These are phyloP conservation scores for Lanzia echinophila DNA, from an alignment of 2,329 filamentous ascomycete genomes.

Conservation along the genomic window DNA sequence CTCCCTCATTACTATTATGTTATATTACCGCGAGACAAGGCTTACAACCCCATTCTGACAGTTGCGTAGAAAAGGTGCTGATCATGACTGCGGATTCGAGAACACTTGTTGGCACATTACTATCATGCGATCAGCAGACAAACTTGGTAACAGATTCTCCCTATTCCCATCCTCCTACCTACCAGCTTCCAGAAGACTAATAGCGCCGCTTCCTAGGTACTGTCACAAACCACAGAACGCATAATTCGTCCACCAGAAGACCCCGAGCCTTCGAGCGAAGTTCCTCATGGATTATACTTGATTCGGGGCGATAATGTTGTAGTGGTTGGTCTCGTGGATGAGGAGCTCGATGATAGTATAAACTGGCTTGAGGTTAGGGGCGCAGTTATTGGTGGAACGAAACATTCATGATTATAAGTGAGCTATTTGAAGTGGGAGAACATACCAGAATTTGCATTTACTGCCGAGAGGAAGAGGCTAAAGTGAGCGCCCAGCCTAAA, in stretches of 20 bases:
- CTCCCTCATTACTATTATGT: background rate
- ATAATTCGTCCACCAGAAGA: constrained; percentile 85
- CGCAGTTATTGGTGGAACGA: constrained; percentile 74
- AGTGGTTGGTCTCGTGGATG: constrained; percentile 82
- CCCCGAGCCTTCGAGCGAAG: constrained; percentile 69
- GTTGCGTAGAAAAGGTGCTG: constrained; percentile 70
- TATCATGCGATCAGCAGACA: constrained; percentile 84
- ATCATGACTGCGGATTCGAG: constrained; percentile 90
- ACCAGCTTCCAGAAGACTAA: background rate
- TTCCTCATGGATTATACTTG: constrained; percentile 81
- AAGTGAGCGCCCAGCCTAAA: background rate
- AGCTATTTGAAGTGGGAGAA: background rate
- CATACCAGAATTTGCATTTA: constrained; percentile 6
- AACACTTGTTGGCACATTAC: constrained; percentile 73
- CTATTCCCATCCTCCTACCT: background rate
- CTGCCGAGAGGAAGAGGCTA: background rate
- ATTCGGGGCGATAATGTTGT: constrained; percentile 94
- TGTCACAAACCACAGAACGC: constrained; percentile 77
- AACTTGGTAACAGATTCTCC: constrained; percentile 56
- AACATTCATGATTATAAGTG: constrained; percentile 50
- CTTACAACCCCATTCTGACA: constrained; percentile 33
- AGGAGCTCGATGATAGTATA: constrained; percentile 81
- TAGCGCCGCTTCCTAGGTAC: constrained; percentile 50
- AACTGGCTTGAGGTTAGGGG: constrained; percentile 90
- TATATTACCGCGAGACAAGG: constrained; percentile 11